A percentile compares a stretch with the other conserved stretches of the same genome.
These are phyloP conservation scores for Sutorius eximius DNA, from an alignment of 1,284 basidiomycete genomes.

Conservation along the genomic window DNA sequence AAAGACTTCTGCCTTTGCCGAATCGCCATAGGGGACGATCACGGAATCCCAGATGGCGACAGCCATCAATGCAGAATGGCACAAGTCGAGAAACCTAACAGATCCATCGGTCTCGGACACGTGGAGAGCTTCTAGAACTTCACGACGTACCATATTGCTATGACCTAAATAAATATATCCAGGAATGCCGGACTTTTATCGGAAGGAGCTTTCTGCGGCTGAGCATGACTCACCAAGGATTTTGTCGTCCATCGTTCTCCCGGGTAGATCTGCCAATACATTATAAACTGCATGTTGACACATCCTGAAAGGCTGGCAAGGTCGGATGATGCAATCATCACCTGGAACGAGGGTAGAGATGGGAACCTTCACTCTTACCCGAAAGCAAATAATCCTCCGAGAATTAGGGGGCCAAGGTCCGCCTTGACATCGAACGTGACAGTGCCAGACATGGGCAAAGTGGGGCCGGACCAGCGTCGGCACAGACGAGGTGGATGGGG, in stretches of 20 bases:
- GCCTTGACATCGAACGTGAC: not conserved
- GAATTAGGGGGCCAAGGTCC: slow-evolving; percentile 22
- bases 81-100: slow-evolving; percentile 23
- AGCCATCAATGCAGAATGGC: slow-evolving; percentile 24
- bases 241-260: slow-evolving; percentile 19
- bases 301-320: slow-evolving; percentile 27
- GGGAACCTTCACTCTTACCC: slow-evolving; percentile 5
- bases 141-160: slow-evolving; percentile 19
- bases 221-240: slow-evolving; percentile 14
- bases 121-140: not conserved
- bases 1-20: slow-evolving; percentile 9
- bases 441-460: not conserved
- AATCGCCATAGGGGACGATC: slow-evolving; percentile 20
- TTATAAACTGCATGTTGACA: slow-evolving; percentile 26
- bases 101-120: not conserved
- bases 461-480: not conserved
- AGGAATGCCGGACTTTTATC: not conserved
- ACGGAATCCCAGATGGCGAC: slow-evolving; percentile 27
- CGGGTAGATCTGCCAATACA: slow-evolving; percentile 23
- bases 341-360: not conserved
- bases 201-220: not conserved
- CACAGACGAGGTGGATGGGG: not conserved
- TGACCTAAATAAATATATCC: slow-evolving; percentile 12
- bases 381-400: slow-evolving; percentile 30
- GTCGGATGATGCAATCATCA: not conserved